phyloP scores from a whole-genome alignment of 176 grass and related monocot genomes.

The Bromus sterilis region DNA sequence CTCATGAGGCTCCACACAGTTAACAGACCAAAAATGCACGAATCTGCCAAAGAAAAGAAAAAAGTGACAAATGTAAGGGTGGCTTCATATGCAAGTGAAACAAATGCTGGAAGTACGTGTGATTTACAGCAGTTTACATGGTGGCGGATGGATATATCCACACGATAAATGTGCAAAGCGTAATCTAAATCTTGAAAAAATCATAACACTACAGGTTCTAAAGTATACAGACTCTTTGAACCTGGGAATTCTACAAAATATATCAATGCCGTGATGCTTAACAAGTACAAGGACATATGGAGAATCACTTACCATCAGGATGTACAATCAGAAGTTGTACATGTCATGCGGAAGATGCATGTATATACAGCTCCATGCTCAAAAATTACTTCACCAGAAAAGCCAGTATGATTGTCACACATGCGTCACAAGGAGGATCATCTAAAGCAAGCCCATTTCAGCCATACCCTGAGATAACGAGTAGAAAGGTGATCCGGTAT shows the following conservation, averaged over 20 bases:
- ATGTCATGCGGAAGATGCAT: neutral
- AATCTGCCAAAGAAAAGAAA: slow-evolving; percentile 10
- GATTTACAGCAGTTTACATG: neutral
- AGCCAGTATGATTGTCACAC: neutral
- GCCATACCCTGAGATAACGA: slow-evolving; percentile 66
- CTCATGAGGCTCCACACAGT: neutral
- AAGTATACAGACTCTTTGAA: neutral
- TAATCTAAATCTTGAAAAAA: neutral
- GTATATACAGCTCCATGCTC: neutral
- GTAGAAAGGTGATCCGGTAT: slow-evolving; percentile 72
- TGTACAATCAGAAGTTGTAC: neutral
- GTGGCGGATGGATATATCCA: neutral
- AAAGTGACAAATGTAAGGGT: neutral
- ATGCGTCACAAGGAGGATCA: neutral
- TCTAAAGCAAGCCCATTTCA: slow-evolving; percentile 51
- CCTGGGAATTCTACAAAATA: neutral
- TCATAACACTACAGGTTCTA: neutral
- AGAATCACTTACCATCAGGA: slow-evolving; percentile 6
- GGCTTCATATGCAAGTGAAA: neutral
- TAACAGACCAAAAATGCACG: neutral
- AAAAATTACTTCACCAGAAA: neutral
- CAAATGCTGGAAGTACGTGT: neutral
- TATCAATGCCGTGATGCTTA: neutral
- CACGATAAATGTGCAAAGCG: neutral
- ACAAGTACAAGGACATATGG: neutral